Base-by-base conservation (phyloP, 2,329 filamentous ascomycete genomes). In the Mycosphaerella sp. region DNA sequence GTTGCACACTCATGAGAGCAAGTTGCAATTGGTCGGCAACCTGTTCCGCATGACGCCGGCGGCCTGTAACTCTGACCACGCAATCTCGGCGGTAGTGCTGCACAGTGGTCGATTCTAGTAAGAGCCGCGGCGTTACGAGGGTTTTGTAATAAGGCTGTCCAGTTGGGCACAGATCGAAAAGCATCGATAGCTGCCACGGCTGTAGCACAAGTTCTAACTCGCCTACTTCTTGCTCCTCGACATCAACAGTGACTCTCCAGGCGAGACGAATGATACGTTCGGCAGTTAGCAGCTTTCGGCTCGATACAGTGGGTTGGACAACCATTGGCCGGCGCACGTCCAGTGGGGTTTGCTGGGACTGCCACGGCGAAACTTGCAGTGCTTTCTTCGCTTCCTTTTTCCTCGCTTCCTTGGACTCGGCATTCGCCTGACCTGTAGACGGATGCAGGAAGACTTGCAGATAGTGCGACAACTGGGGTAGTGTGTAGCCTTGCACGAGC, bases 21-120 rank as follows among this genome's bases (percentile, higher is more conserved):
- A 52, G 42, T 42, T 62, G 49, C 21, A 66, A 41, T 32, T 57
- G 54, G 12, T 50, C 50, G 9, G 59, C 62, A 35, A 63, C 54
- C 32, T 64, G 61, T 40, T 64, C 60, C 6, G 64, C 63, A 41
- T 64, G 62, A 25, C 54, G 52, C 16, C 59, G 56, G 4, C 63
- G 62, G 21, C 56, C 64, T n/a, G 62, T 64, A 48, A 66, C 61
- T n/a, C 64, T 61, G 21, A 66, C 34, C 10, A 63, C 44, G 21
- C 55, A 53, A 28, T 65, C 58, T 9, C 53, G 55, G 41, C 49
- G 55, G 41, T 59, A 59, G 1, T 53, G 49, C 13, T 55, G 49
- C 10, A 66, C 39, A 27, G 59, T 47, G n/a, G 57, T 56, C 1
- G 55, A 42, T 1, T 57, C 52, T 6, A 57, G 16, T 12, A 66